Evolutionary conservation across 2,329 filamentous ascomycete genomes (phyloP).

Genomic region (Diaporthe caulivora): DNA sequence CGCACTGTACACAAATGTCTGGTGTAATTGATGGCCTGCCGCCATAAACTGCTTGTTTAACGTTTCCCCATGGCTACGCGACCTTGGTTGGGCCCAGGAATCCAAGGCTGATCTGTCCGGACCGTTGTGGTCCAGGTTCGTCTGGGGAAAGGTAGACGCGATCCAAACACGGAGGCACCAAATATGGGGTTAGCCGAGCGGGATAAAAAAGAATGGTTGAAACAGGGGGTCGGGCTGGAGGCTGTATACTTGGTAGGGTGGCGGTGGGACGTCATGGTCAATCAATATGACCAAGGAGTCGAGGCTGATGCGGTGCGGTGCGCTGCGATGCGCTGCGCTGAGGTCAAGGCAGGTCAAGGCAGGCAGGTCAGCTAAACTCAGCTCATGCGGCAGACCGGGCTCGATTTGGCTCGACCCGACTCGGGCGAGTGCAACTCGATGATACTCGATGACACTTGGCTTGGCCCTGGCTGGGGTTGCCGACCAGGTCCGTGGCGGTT

Average conservation of each 20-base stretch:
- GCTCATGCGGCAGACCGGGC: not conserved
- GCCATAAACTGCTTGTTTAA: not conserved
- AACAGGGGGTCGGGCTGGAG: slow-evolving; percentile 6
- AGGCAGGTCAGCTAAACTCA: slow-evolving; percentile 11
- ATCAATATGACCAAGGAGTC: slow-evolving; percentile 25
- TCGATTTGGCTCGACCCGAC: slow-evolving; percentile 21
- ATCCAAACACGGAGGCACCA: not conserved
- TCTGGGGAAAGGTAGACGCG: slow-evolving; percentile 12
- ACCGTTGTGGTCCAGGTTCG: slow-evolving; percentile 2
- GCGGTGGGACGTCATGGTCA: slow-evolving; percentile 26
- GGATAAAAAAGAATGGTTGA: slow-evolving; percentile 19
- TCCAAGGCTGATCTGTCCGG: not conserved
- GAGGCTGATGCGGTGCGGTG: slow-evolving; percentile 11
- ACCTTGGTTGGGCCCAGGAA: not conserved
- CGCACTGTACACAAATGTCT: not conserved
- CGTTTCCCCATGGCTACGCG: not conserved
- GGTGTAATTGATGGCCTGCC: slow-evolving; percentile 10
- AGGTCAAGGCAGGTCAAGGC: not conserved
- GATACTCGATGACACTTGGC: slow-evolving; percentile 25
- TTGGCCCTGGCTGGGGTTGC: slow-evolving; percentile 12
- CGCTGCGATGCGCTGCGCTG: not conserved
- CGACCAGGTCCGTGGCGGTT: slow-evolving; percentile 28
- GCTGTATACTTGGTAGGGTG: slow-evolving; percentile 8
- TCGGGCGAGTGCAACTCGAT: slow-evolving; percentile 23
- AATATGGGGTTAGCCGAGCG: slow-evolving; percentile 22